Percentiles rank a stretch among this genome's conserved stretches.
These are phyloP conservation scores for Byssothecium circinans DNA, from an alignment of 2,329 filamentous ascomycete genomes.

Conservation along the genomic window DNA sequence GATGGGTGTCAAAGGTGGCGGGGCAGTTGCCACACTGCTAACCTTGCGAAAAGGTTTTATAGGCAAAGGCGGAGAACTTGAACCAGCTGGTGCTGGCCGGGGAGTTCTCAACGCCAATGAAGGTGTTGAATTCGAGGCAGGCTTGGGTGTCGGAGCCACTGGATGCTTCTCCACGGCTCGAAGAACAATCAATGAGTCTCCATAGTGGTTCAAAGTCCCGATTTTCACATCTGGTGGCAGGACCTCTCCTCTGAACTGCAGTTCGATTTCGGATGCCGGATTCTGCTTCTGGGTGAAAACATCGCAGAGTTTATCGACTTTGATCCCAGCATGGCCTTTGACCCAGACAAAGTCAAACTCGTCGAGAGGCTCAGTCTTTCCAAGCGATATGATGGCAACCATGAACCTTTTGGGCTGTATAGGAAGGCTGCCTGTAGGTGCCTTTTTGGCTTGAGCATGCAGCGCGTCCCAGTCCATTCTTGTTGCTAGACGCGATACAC, in stretches of 20 bases:
- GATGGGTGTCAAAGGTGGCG: neutral
- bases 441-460: constrained; percentile 18
- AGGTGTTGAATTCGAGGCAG: neutral
- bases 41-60: neutral
- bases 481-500: neutral
- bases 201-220: constrained; percentile 16
- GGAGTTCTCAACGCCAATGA: neutral
- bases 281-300: constrained; percentile 14
- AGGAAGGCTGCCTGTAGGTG: constrained; percentile 15
- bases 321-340: constrained; percentile 31
- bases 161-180: constrained; percentile 20
- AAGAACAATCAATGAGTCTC: constrained; percentile 25
- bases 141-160: neutral
- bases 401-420: constrained; percentile 24
- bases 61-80: neutral
- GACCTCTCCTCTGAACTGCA: constrained; percentile 18
- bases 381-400: constrained; percentile 38
- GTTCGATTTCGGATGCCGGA: constrained; percentile 12
- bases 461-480: constrained; percentile 26
- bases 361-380: constrained; percentile 13
- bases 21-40: neutral
- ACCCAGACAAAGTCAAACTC: constrained; percentile 42
- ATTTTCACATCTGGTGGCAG: constrained; percentile 11
- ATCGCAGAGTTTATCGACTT: constrained; percentile 19
- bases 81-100: neutral